Evolutionary conservation across 441 rosid species (phyloP).

Genomic region (Monsonia emarginata): DNA sequence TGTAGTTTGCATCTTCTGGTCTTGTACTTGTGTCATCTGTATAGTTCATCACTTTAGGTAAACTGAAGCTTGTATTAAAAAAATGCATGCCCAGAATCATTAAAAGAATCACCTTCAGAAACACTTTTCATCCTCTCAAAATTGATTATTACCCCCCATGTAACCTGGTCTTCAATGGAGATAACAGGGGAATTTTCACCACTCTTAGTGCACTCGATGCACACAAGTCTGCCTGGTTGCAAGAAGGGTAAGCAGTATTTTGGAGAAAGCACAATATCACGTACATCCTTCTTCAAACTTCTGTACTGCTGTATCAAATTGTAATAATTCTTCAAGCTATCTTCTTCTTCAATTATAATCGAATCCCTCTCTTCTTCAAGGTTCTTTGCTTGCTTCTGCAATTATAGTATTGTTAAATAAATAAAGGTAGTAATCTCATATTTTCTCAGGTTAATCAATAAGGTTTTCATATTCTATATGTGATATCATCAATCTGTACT

Average conservation of each 20-base stretch:
- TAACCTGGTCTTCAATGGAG: conserved; percentile 50
- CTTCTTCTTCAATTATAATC: conserved; percentile 86
- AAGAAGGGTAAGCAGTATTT: conserved; percentile 76
- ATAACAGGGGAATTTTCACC: conserved; percentile 52
- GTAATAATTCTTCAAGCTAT: conserved; percentile 67
- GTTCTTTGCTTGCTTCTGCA: conserved; percentile 65
- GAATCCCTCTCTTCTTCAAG: conserved; percentile 86
- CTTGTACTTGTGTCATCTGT: conserved; percentile 61
- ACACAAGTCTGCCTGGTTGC: conserved; percentile 73
- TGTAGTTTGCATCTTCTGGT: conserved; percentile 72
- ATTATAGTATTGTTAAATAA: conserved; percentile 13
- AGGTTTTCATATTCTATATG: background rate
- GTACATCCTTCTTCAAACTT: conserved; percentile 66
- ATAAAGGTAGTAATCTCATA: background rate
- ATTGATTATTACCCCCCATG: conserved; percentile 83
- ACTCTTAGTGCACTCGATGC: conserved; percentile 41
- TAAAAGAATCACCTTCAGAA: conserved; percentile 47
- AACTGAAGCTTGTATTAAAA: background rate
- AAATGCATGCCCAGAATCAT: background rate
- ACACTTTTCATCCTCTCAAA: conserved; percentile 55
- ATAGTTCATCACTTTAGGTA: conserved; percentile 14
- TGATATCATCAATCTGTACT: background rate
- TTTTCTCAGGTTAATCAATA: background rate
- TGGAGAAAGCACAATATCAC: conserved; percentile 69
- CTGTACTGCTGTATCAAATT: conserved; percentile 62